Evolutionary conservation across 345 rosid species (phyloP).

Genomic region (Melaleuca alternifolia): DNA sequence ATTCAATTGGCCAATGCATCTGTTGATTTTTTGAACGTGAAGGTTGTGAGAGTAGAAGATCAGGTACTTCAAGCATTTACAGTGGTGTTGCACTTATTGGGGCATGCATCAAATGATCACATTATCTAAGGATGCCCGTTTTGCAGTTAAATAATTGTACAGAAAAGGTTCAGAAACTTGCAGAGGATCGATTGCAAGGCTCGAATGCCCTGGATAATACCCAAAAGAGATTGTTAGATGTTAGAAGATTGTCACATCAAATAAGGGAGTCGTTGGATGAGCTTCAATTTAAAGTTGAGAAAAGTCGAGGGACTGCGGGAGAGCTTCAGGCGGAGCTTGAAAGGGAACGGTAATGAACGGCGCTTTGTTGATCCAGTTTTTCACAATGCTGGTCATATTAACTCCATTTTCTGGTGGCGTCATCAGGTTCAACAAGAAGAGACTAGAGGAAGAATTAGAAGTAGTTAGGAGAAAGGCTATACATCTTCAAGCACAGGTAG

Average conservation of each 20-base stretch:
- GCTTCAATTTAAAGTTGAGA: conserved; percentile 51
- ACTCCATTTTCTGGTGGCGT: background rate
- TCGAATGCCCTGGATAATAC: conserved; percentile 36
- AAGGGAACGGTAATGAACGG: conserved; percentile 51
- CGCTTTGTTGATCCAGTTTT: background rate
- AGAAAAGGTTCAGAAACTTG: conserved; percentile 67
- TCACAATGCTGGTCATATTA: background rate
- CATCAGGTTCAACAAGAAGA: conserved; percentile 65
- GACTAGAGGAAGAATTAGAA: conserved; percentile 73
- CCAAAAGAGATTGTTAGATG: conserved; percentile 54
- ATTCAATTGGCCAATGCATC: conserved; percentile 62
- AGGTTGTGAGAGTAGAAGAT: conserved; percentile 67
- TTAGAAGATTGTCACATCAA: conserved; percentile 47
- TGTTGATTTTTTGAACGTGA: conserved; percentile 54
- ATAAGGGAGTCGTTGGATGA: conserved; percentile 56
- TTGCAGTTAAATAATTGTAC: conserved; percentile 63
- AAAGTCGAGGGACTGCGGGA: conserved; percentile 32
- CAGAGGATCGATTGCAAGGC: conserved; percentile 52
- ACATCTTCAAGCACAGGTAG: conserved; percentile 44
- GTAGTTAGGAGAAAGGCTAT: conserved; percentile 51
- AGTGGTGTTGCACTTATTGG: background rate
- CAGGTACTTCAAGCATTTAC: conserved; percentile 40
- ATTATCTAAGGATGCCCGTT: background rate
- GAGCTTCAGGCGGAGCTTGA: conserved; percentile 60
- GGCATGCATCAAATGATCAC: background rate